Percentiles rank a stretch among this genome's conserved stretches.
Conservation (phyloP, 148 eudicot genomes). For the Arbutus unedo region DNA sequence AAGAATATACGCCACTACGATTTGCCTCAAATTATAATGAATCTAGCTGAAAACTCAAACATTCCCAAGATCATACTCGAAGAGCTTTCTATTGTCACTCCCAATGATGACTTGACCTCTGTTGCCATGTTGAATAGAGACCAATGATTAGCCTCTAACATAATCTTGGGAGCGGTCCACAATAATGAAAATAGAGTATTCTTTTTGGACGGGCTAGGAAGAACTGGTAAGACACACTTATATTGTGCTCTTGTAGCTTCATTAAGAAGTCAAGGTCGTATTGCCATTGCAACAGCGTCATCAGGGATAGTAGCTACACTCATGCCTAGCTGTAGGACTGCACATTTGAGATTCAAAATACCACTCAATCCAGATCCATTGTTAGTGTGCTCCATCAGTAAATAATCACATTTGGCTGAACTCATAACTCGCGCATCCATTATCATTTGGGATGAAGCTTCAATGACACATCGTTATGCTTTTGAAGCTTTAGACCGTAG, state of each 20-base stretch:
- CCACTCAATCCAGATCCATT: background rate
- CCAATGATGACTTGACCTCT: no score
- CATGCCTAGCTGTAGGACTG: background rate
- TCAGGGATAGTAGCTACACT: background rate
- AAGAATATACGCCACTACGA: no score
- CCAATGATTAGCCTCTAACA: no score
- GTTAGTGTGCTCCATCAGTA: background rate
- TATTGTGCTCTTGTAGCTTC: background rate
- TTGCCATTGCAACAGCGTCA: background rate
- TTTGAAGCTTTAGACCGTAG: background rate
- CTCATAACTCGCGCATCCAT: background rate
- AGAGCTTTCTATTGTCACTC: no score
- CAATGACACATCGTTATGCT: background rate
- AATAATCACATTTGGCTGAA: background rate
- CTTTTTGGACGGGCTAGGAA: background rate
- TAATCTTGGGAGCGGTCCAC: no score
- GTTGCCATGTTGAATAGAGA: no score
- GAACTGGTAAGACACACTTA: background rate
- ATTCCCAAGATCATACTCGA: no score
- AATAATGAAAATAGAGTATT: no score
- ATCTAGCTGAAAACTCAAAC: no score
- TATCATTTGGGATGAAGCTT: background rate
- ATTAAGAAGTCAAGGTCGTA: background rate
- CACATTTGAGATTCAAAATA: background rate
- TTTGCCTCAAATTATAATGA: no score